Evolutionary conservation across 768 basidiomycete genomes (phyloP).

Genomic region (Trametes sanguinea): DNA sequence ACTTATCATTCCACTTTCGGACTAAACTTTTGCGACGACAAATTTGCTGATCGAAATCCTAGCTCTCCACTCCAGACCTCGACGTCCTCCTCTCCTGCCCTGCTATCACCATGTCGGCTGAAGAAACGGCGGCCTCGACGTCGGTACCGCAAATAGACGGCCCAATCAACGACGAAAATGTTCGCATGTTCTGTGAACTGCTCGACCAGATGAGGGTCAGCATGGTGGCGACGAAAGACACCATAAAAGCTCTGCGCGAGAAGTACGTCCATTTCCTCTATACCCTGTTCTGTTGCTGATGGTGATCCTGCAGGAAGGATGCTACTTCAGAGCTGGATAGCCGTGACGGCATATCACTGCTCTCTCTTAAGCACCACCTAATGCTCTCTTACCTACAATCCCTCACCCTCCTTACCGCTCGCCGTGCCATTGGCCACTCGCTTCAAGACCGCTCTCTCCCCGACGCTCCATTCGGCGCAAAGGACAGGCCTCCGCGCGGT

Average conservation of each 20-base stretch:
- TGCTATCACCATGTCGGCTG: background rate
- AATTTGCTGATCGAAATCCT: slow-evolving; percentile 7
- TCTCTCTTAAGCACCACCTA: slow-evolving; percentile 84
- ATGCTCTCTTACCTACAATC: slow-evolving; percentile 87
- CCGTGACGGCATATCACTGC: slow-evolving; percentile 84
- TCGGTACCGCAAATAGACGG: background rate
- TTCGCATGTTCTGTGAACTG: slow-evolving; percentile 23
- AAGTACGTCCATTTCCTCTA: slow-evolving; percentile 44
- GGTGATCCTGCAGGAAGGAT: slow-evolving; percentile 28
- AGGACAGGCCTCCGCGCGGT: slow-evolving; percentile 57
- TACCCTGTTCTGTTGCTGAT: background rate
- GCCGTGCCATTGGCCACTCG: slow-evolving; percentile 67
- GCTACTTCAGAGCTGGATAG: slow-evolving; percentile 47
- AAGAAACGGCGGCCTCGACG: background rate
- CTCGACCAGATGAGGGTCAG: slow-evolving; percentile 63
- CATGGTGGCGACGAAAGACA: slow-evolving; percentile 59
- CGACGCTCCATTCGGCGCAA: slow-evolving; percentile 50
- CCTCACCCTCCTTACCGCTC: slow-evolving; percentile 71
- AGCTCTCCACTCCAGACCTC: background rate
- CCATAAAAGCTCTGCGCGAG: slow-evolving; percentile 54
- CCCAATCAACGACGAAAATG: slow-evolving; percentile 11
- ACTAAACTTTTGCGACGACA: background rate
- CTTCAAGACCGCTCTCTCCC: slow-evolving; percentile 54
- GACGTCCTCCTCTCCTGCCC: background rate
- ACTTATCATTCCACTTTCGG: slow-evolving; percentile 25